These are phyloP conservation scores for Lactifluus pinguis DNA, from an alignment of 768 basidiomycete genomes.

Conservation along the genomic window DNA sequence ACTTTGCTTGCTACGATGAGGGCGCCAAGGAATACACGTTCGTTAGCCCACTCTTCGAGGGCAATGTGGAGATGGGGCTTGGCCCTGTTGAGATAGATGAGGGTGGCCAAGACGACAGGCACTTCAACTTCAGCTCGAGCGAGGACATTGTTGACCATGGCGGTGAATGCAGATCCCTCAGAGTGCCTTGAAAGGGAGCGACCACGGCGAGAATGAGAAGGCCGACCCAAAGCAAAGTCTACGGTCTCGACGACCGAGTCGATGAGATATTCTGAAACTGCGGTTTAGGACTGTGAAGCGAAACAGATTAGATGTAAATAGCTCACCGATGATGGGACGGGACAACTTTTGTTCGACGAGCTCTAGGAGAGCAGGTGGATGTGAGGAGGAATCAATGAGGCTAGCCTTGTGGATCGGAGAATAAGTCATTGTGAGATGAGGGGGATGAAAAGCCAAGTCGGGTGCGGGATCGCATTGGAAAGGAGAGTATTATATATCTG, in stretches of 20 bases:
- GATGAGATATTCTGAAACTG: slow-evolving; percentile 51
- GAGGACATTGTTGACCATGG: slow-evolving; percentile 62
- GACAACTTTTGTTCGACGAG: slow-evolving; percentile 59
- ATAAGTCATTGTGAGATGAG: slow-evolving; percentile 15
- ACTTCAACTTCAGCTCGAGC: slow-evolving; percentile 64
- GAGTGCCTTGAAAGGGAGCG: slow-evolving; percentile 39
- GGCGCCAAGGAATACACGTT: slow-evolving; percentile 88
- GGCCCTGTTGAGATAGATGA: slow-evolving; percentile 71
- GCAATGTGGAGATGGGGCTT: slow-evolving; percentile 75
- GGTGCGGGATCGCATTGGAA: neutral
- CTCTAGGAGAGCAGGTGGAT: slow-evolving; percentile 58
- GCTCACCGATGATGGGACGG: slow-evolving; percentile 55
- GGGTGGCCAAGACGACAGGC: slow-evolving; percentile 56
- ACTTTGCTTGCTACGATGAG: slow-evolving; percentile 83
- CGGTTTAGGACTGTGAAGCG: neutral
- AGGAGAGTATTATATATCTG: slow-evolving; percentile 23
- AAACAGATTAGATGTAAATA: neutral
- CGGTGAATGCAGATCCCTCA: slow-evolving; percentile 47
- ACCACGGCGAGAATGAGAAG: slow-evolving; percentile 45
- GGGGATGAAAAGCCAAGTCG: neutral
- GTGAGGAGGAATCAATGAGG: slow-evolving; percentile 54
- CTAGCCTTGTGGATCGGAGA: slow-evolving; percentile 38
- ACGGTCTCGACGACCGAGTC: slow-evolving; percentile 65
- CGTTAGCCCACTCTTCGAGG: slow-evolving; percentile 77
- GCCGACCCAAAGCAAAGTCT: slow-evolving; percentile 65